phyloP scores from a whole-genome alignment of 257 asterid species.

The Solanum rostratum region DNA sequence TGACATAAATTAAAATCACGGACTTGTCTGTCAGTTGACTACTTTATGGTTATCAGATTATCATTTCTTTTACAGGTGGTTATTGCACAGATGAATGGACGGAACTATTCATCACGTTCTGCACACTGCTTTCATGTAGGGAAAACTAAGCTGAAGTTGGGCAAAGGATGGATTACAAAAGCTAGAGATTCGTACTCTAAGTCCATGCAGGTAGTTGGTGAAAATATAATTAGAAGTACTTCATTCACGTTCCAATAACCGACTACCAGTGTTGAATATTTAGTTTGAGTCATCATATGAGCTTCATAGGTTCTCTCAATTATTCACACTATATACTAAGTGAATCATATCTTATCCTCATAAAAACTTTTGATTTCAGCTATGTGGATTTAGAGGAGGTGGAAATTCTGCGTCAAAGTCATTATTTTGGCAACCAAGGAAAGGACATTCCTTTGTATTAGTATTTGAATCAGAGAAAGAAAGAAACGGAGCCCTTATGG shows the following conservation, averaged over 20 bases:
- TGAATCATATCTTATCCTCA: neutral
- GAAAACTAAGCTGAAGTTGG: slow-evolving; percentile 79
- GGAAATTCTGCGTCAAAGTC: slow-evolving; percentile 94
- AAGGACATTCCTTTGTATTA: slow-evolving; percentile 78
- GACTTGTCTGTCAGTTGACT: neutral
- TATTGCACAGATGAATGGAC: slow-evolving; percentile 90
- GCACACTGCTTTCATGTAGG: slow-evolving; percentile 73
- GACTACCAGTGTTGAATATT: neutral
- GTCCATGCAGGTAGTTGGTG: slow-evolving; percentile 70
- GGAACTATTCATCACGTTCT: slow-evolving; percentile 83
- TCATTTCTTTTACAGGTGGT: slow-evolving; percentile 41
- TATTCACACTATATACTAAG: neutral
- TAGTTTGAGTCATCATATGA: neutral
- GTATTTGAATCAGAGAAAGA: slow-evolving; percentile 80
- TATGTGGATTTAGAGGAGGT: slow-evolving; percentile 96
- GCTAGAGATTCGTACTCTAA: slow-evolving; percentile 79
- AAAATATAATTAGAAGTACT: neutral
- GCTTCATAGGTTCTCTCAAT: neutral
- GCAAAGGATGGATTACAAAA: slow-evolving; percentile 98
- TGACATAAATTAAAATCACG: neutral
- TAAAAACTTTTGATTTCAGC: slow-evolving; percentile 19
- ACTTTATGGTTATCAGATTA: neutral
- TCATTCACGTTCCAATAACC: neutral
- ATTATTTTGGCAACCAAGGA: slow-evolving; percentile 85
- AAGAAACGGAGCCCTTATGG: slow-evolving; percentile 65